Base-by-base conservation (phyloP, 1,284 basidiomycete genomes). In the Tilletia walkeri region DNA sequence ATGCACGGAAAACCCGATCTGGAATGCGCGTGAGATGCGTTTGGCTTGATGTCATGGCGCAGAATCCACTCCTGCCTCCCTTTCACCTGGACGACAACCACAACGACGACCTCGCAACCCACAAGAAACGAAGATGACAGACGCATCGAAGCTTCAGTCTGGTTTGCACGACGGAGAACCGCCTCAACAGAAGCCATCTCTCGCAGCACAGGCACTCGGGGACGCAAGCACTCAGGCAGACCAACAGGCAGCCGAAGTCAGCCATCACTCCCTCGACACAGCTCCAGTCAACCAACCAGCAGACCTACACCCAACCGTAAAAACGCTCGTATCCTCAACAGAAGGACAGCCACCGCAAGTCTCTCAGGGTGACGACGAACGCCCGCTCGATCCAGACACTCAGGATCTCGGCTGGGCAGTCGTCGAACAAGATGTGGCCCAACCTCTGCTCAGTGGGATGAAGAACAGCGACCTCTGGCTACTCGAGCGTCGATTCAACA, bases 401-500 rank as follows among this genome's bases (percentile, higher is more conserved):
- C 66, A 74, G 39, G 78, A 80, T 41, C 67, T 80, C 18, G 78
- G 78, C 6, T 80, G 79, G 79, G 73, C 73, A 71, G 74, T 74
- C 63, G 10, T 9, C 36, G 72, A 79, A 56, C 79, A 78, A n/a
- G 67, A 53, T 9, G 68, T 78, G 5, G 76, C 76, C 34, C 72
- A 77, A 20, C 79, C 79, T 4, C 76, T 82, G 9, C 67, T 84
- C 34, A 75, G 76, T 50, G 85, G 85, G 3, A 72, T 86, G 47
- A 74, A 81, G 65, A 86, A 86, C 72, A 86, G 86, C 30, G 82
- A 85, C 39, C 72, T 86, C 10, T 86, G 85, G 80, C 80, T 82
- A 50, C 78, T 86, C n/a, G 76, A 86, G 4, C 76, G 86, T 56
- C 78, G 86, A 7, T 86, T 86, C 78, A 85, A 86, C 79, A 86